These are phyloP conservation scores for Phytophthora lateralis DNA, from an alignment of 352 stramenopile genomes.

Conservation along the genomic window DNA sequence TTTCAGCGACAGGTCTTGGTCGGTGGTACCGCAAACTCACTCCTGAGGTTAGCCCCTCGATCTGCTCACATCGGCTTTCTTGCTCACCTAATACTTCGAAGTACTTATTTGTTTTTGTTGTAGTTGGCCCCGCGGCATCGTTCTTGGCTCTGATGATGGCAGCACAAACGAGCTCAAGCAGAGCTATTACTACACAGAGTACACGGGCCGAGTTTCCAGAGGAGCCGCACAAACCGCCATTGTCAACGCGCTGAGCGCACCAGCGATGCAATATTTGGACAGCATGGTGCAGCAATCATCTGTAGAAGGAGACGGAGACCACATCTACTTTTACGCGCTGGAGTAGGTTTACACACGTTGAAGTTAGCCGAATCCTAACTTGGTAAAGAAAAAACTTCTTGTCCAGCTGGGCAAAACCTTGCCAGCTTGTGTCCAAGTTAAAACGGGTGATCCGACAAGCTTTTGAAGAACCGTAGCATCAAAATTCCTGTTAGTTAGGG, in stretches of 20 bases:
- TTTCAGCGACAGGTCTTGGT: constrained; percentile 60
- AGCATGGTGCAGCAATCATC: constrained; percentile 45
- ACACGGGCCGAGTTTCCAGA: constrained; percentile 60
- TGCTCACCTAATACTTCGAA: neutral
- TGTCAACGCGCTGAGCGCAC: constrained; percentile 51
- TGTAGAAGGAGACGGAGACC: constrained; percentile 21
- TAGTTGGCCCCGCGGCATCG: constrained; percentile 69
- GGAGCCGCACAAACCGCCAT: constrained; percentile 31
- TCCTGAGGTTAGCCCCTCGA: constrained; percentile 48
- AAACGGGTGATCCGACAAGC: constrained; percentile 9
- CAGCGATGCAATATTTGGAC: constrained; percentile 69
- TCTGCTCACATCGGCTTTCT: neutral
- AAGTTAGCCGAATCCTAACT: neutral
- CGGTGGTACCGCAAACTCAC: constrained; percentile 54
- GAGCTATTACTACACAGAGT: constrained; percentile 65
- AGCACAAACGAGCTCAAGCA: constrained; percentile 37
- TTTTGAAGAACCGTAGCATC: constrained; percentile 5
- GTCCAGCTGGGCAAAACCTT: neutral
- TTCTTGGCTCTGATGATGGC: constrained; percentile 43
- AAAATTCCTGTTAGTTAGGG: neutral
- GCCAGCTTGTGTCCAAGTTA: neutral
- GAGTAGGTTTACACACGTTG: constrained; percentile 15
- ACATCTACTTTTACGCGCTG: constrained; percentile 36
- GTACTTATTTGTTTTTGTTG: constrained; percentile 3
- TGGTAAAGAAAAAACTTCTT: neutral